Evolutionary conservation across 2,329 filamentous ascomycete species (phyloP), one percentile per base, ranked within the genome.

Genomic region (Apiospora saccharicola): DNA sequence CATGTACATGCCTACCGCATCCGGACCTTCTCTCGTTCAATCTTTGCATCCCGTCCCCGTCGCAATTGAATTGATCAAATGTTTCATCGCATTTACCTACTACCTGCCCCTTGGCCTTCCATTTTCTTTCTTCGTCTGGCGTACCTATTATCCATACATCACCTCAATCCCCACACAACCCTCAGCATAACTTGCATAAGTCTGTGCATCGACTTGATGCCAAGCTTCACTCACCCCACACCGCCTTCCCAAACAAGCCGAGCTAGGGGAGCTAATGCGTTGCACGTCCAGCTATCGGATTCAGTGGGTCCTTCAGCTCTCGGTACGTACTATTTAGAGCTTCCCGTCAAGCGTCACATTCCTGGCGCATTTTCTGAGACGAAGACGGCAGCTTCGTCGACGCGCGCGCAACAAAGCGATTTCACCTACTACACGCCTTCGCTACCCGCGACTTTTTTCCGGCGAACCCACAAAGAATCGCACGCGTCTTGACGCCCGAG

Each of bases 331-430:
- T 19, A 7, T 64, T 22, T 22, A 41, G 34, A 41, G 34, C 34
- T 64, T 41, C 57, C 30, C 30, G 30, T 61, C 53, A 61, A 61
- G 53, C 53, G 53, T 61, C 57, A 64, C 57, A 64, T 64, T 64
- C 57, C 57, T n/a, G 34, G 57, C 57, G 57, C 57, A 64, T 64
- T 64, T 64, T 64, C 57, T 64, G 57, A 64, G 57, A 64, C 57
- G 57, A 64, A 64, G 57, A 64, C 57, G 57, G 57, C 57, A 64
- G 57, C 57, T 64, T 22, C 22, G 57, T 64, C 57, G 53, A 61
- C 34, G 22, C 57, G 34, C 57, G 57, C 57, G 57, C 57, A 64
- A 64, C 57, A 64, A 64, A 41, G 30, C 30, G 41, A 64, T 13
- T 41, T 12, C 8, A 14, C 57, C 16, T 41, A 22, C 34, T 37